Base-by-base conservation (phyloP, 768 basidiomycete genomes). In the Hygrophoropsis aurantiaca region DNA sequence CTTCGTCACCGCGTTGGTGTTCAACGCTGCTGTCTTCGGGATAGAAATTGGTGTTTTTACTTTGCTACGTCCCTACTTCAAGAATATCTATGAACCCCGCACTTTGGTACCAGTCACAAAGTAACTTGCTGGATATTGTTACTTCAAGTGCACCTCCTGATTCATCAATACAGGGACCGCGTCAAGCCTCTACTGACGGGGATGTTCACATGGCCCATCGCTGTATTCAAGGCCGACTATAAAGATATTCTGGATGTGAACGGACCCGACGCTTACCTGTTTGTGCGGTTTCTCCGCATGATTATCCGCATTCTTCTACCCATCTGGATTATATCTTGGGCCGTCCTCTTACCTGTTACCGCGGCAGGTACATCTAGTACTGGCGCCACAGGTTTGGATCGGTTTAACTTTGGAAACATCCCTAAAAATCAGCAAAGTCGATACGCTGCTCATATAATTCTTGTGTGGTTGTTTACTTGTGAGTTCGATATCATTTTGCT, bases 181-280 rank as follows among this genome's bases (percentile, higher is more conserved):
- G 70, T 77, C 9, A 52, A 67, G 13, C 71, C 82, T 4, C 74
- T 94, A 42, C 60, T 78, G 0, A 49, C 63, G 13, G 69, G 69
- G 9, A 53, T 80, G 16, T 66, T 90, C 19, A 59, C 74, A 26
- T 94, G 90, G 91, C 85, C 87, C 2, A 49, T 77, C 16, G 74
- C 80, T 1, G 65, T 94, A 16, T 83, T 70, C 67, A 73, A 71
- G 2, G 75, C 84, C 2, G 79, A 91, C 58, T 81, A 84, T 58
- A 67, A 68, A 23, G 75, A 73, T 19, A 81, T 90, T 47, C 76
- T 82, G 49, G 69, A 71, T 35, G 75, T 79, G 35, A 94, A 93
- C 52, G 92, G 92, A 21, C 73, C 88, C 48, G 95, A 98, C 62
- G 89, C 93, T 13, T 99, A 95, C 70, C 85, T 94, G 60, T 99